These are phyloP conservation scores for Neofusicoccum laricinum DNA, from an alignment of 2,329 filamentous ascomycete genomes.

Conservation along the genomic window DNA sequence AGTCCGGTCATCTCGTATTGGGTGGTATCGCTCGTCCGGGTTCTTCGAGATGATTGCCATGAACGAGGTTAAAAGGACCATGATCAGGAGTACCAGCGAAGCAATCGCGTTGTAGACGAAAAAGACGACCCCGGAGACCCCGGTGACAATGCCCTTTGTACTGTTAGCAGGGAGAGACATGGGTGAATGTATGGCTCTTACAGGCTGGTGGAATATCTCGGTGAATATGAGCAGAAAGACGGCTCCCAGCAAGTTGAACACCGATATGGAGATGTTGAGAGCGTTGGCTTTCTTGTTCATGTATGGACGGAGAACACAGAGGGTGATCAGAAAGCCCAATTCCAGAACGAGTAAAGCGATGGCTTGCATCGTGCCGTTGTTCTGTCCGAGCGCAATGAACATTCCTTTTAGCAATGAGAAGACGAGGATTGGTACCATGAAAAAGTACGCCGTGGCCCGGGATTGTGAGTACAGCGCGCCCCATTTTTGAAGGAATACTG, in stretches of 20 bases:
- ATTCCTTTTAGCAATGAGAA: conserved; percentile 82
- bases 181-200: conserved; percentile 36
- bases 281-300: conserved; percentile 99
- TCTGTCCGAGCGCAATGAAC: conserved; percentile 80
- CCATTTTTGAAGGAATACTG: conserved; percentile 91
- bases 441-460: conserved; percentile 92
- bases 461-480: conserved; percentile 97
- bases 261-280: conserved; percentile 90
- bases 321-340: conserved; percentile 69
- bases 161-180: conserved; percentile 18
- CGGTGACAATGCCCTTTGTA: conserved; percentile 67
- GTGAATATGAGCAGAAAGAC: conserved; percentile 89
- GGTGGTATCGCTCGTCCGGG: conserved; percentile 92
- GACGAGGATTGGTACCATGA: conserved; percentile 73
- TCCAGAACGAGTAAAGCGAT: conserved; percentile 82
- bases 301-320: conserved; percentile 81
- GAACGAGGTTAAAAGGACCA: conserved; percentile 72
- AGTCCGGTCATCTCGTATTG: conserved; percentile 91
- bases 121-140: conserved; percentile 83
- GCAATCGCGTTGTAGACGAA: conserved; percentile 85
- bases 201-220: conserved; percentile 77
- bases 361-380: conserved; percentile 68
- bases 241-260: conserved; percentile 84
- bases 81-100: conserved; percentile 74
- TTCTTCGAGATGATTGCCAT: conserved; percentile 89